Evolutionary conservation across 768 basidiomycete genomes (phyloP), one percentile per base, ranked within the genome.

Genomic region (Omphalotus guepiniiformis): DNA sequence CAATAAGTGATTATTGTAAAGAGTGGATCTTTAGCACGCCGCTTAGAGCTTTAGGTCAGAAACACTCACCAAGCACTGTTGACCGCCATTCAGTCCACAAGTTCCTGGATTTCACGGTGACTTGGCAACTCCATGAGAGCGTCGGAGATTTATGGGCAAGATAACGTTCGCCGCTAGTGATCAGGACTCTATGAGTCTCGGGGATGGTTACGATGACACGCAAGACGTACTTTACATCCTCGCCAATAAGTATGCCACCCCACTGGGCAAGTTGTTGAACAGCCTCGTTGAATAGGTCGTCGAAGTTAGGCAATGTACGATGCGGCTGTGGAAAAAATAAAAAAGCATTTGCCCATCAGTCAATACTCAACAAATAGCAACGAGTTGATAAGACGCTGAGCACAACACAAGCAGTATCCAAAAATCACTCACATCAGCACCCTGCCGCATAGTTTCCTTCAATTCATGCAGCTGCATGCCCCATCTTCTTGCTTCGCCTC

Each of bases 211-310:
- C 42, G 42, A 15, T 23, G 47, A 44, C 28, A 46, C 52, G 40
- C 42, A 42, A 48, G 21, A 73, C 87, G 63, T 59, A 89, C 88
- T 72, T 68, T 56, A 69, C 57, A 61, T 86, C 82, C 63, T 80
- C 78, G 40, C 75, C 80, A 48, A 83, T 71, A 49, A 86, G 69
- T 21, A 91, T 74, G 15, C 83, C 82, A 47, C 84, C 86, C 80
- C 83, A 88, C 58, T 81, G 73, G 38, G 79, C 69, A 44, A 93
- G 67, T 56, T 92, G 82, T 53, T 84, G 80, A 50, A 93, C 81
- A 18, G 90, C 90, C 61, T 85, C 82, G 55, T 82, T 73, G 58
- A 88, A 92, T 34, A 83, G 79, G 46, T 87, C 85, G 58, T 85
- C 81, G 57, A 88, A 87, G 9, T 66, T 68, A 19, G 46, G 46